These are phyloP conservation scores for Blepharisma stoltei DNA, from an alignment of 73 alveolate species.

Conservation along the genomic window DNA sequence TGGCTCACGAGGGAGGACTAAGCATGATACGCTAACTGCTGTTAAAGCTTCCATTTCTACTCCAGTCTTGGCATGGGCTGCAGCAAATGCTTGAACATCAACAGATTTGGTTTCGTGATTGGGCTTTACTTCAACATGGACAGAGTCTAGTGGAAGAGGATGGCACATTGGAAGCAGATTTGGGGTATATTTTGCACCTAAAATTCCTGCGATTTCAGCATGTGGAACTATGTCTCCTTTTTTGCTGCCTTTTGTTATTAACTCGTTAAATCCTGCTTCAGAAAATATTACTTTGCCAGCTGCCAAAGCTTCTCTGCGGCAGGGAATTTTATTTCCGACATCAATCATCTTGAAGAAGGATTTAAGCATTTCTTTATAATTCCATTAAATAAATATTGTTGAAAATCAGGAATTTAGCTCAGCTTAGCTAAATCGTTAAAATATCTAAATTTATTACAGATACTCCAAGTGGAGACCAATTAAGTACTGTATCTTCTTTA, in stretches of 20 bases:
- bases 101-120: neutral
- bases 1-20: too few species aligned
- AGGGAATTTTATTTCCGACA: neutral
- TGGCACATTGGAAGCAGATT: slow-evolving; percentile 15
- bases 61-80: slow-evolving; percentile 14
- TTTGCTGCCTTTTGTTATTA: slow-evolving; percentile 8
- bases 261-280: neutral
- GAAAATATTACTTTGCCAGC: slow-evolving; percentile 11
- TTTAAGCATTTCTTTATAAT: too few species aligned
- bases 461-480: too few species aligned
- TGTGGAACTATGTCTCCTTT: neutral
- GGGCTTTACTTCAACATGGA: neutral
- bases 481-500: too few species aligned
- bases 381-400: too few species aligned
- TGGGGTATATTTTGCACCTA: slow-evolving; percentile 8
- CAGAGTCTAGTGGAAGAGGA: slow-evolving; percentile 1
- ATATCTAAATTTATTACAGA: too few species aligned
- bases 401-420: too few species aligned
- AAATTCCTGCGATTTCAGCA: slow-evolving; percentile 17
- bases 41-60: slow-evolving; percentile 30
- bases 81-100: neutral
- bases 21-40: slow-evolving; percentile 11
- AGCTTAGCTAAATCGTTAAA: too few species aligned
- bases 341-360: neutral
- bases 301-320: slow-evolving; percentile 1